Base-by-base conservation (phyloP, 768 basidiomycete species). In the Pisolithus sp. region DNA sequence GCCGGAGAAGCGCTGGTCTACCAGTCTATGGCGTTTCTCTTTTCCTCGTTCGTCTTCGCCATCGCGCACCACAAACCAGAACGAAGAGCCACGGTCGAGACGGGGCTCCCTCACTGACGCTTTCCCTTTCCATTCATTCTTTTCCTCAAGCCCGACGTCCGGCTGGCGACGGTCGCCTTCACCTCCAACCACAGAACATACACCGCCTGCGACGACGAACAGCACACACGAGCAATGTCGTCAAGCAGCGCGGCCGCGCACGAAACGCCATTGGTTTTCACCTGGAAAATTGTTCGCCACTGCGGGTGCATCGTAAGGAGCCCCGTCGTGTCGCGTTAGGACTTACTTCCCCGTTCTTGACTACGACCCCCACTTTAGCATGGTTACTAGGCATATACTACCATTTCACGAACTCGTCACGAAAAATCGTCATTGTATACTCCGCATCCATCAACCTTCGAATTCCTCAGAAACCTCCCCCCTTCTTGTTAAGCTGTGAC, bases 181-280 rank as follows among this genome's bases (percentile, higher is more conserved):
- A 63, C 71, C 77, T 61, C 54, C 73, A 60, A 56, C 71, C 67
- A 20, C 46, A 60, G 64, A 36, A 40, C 46, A 57, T 64, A 63
- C 53, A 55, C 61, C 61, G 57, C 67, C 59, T 62, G 57, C 49
- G 37, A 39, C 55, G 51, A 62, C 59, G 51, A 44, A 55, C 57
- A 63, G 58, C 57, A 63, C 66, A 57, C 62, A 61, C 42, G 64
- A 64, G 46, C 62, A 62, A 37, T 70, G 67, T 59, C 68, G 69
- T 37, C 62, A 67, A 48, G 67, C 57, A 20, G 59, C 63, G 34
- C 63, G 67, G 30, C 66, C 66, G 56, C 70, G 76, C 52, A 65
- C 76, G 52, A 70, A 73, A 59, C 73, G 76, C 36, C 68, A 73
- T 57, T 82, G 80, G 80, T 80, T 81, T 62, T 74, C 75, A 49